Base-by-base conservation (phyloP, 164 flowering plant species). In the Platanus orientalis region DNA sequence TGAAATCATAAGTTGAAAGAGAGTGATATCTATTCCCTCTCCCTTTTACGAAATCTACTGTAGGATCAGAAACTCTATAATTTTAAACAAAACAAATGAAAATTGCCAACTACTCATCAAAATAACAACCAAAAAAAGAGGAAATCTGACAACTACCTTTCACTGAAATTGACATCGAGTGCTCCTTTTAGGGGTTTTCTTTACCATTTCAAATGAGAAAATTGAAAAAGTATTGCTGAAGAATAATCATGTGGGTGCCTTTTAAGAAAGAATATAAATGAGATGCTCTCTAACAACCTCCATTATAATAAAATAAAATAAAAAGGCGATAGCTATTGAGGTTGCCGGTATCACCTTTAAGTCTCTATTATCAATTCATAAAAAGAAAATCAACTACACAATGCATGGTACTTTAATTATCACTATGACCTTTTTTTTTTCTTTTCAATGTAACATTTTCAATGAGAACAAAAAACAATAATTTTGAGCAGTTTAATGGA, bases 211-310 rank as follows among this genome's bases (percentile, higher is more conserved):
- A 53, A 26, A 13, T 26, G 6, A 26, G 32, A 53, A 54, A 27
- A 9, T 1, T 54, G 10, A 28, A 2, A 19, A 54, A 54, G 29
- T 54, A 23, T 54, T 27, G 17, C 27, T 54, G 36, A 30, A 54
- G 58, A 28, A 54, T 54, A 54, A 27, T 54, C 57, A 54, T 27
- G 57, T 54, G 57, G 36, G 57, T 1, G 34, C 24, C 21, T 54
- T 54, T 2, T 1, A 54, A 54, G 2, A 54, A 28, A 4, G 3
- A 30, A 29, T 11, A 13, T 14, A 17, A 9, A 26, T 12, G 27
- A 54, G 58, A 29, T 54, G 39, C 54, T 51, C 17, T 30, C 39
- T 54, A 30, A 30, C 58, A 28, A 54, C 58, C 58, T 54, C 39
- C 58, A n/a, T n/a, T n/a, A n/a, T n/a, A n/a, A n/a, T n/a, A 54